These are phyloP conservation scores for Royoungia palumana DNA, from an alignment of 768 basidiomycete species.

Conservation along the genomic window DNA sequence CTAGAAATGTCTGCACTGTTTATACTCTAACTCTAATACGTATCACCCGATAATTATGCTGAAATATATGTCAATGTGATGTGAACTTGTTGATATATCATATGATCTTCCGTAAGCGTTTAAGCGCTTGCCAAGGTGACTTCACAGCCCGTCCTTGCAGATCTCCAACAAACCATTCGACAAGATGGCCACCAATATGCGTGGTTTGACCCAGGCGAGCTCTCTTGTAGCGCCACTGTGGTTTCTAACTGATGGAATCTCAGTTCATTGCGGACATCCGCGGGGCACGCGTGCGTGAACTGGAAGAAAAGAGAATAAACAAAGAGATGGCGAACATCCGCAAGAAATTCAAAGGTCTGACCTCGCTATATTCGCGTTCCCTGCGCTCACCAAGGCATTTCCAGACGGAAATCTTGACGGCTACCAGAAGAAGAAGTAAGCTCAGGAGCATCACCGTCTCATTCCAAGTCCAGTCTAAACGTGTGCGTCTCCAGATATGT, in stretches of 20 bases:
- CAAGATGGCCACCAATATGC: constrained; percentile 85
- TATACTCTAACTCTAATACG: constrained; percentile 12
- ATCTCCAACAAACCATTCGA: not conserved
- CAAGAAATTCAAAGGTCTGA: constrained; percentile 93
- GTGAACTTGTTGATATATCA: too few species aligned
- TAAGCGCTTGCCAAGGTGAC: too few species aligned
- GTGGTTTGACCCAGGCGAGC: constrained; percentile 86
- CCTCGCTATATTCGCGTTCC: constrained; percentile 3
- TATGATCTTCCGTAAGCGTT: constrained; percentile 7
- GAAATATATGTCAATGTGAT: constrained; percentile 6
- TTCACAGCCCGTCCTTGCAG: not conserved
- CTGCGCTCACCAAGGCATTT: constrained; percentile 5
- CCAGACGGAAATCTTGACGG: constrained; percentile 83
- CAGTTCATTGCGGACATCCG: constrained; percentile 99
- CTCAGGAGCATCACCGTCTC: constrained; percentile 10
- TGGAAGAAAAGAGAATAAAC: constrained; percentile 98
- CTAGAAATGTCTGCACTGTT: constrained; percentile 14
- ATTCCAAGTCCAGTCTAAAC: constrained; percentile 16
- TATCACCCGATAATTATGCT: constrained; percentile 10
- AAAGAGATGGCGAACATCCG: constrained; percentile 99
- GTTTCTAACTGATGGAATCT: constrained; percentile 5
- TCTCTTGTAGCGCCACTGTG: not conserved
- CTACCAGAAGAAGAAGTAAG: constrained; percentile 91
- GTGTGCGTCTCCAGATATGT: constrained; percentile 65
- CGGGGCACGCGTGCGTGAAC: constrained; percentile 90